Percentiles rank a stretch among this genome's conserved stretches.
These are phyloP conservation scores for Coelastrella sp. DNA, from an alignment of 139 green algal genomes.

Conservation along the genomic window DNA sequence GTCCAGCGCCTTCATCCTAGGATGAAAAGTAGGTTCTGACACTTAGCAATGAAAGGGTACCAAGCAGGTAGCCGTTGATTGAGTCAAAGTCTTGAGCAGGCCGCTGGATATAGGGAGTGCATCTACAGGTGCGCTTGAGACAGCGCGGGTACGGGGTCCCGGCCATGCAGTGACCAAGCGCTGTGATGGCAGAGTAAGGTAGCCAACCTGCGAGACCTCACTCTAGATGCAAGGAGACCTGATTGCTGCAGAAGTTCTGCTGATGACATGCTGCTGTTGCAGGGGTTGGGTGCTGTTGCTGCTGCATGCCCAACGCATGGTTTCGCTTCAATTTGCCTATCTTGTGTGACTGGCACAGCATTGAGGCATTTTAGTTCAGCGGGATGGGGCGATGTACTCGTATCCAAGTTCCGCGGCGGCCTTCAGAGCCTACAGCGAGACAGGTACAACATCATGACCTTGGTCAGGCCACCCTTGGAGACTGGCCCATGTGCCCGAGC, in stretches of 20 bases:
- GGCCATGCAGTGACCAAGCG: not conserved
- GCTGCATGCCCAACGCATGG: not conserved
- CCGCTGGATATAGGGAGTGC: too few relatives aligned
- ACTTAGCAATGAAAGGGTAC: too few relatives aligned
- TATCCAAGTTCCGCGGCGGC: not conserved
- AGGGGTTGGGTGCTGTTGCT: not conserved
- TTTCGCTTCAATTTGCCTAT: not conserved
- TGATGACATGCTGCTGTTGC: not conserved
- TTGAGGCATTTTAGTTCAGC: not conserved
- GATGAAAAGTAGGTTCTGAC: too few relatives aligned
- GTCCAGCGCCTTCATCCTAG: too few relatives aligned
- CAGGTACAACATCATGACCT: not conserved
- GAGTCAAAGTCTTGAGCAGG: too few relatives aligned
- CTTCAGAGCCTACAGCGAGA: not conserved
- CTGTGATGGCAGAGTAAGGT: too few relatives aligned
- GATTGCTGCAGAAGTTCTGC: not conserved
- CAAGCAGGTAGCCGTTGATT: too few relatives aligned
- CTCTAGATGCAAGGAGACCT: constrained; percentile 2
- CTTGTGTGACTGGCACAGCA: not conserved
- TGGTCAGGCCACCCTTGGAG: too few relatives aligned
- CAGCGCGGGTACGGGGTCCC: not conserved
- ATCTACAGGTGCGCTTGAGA: not conserved
- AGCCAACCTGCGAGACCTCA: too few relatives aligned
- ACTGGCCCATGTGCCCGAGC: too few relatives aligned
- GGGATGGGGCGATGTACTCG: not conserved